Conservation (phyloP, 2,329 filamentous ascomycete genomes). For the Rutstroemia sp. region DNA sequence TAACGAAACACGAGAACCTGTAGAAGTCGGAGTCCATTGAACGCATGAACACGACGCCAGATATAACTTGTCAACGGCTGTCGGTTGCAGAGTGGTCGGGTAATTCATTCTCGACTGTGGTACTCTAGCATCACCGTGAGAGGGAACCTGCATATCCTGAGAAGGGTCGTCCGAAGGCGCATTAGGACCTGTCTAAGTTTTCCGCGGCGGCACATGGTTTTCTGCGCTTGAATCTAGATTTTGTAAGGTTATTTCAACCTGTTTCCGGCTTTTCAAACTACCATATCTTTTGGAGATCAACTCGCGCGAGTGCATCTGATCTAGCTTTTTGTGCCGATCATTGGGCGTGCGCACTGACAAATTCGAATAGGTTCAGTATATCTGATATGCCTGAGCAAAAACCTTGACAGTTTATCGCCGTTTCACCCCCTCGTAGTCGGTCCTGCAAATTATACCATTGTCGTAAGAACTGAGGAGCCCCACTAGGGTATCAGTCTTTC, state of each 20-base stretch:
- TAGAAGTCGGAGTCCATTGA: not conserved
- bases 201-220: slow-evolving; percentile 2
- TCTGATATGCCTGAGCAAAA: slow-evolving; percentile 13
- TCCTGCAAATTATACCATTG: not conserved
- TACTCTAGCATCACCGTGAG: slow-evolving; percentile 7
- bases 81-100: slow-evolving; percentile 19
- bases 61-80: slow-evolving; percentile 16
- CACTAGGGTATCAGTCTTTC: not conserved
- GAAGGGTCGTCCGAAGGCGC: not conserved
- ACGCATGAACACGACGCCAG: slow-evolving; percentile 7
- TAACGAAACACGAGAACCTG: not conserved
- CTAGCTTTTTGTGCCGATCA: slow-evolving; percentile 2
- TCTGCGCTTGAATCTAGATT: not conserved
- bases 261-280: not conserved
- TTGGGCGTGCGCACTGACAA: slow-evolving; percentile 20
- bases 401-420: slow-evolving; percentile 3
- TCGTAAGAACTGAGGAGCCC: not conserved
- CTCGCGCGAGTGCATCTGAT: slow-evolving; percentile 2
- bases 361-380: slow-evolving; percentile 20
- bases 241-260: slow-evolving; percentile 9
- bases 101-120: slow-evolving; percentile 14
- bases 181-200: not conserved
- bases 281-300: not conserved
- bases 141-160: slow-evolving; percentile 18
- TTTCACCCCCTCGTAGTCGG: slow-evolving; percentile 17